Percentiles rank a stretch among this genome's conserved stretches.
Conservation (phyloP, 768 basidiomycete genomes). For the Lentinus tigrinus region DNA sequence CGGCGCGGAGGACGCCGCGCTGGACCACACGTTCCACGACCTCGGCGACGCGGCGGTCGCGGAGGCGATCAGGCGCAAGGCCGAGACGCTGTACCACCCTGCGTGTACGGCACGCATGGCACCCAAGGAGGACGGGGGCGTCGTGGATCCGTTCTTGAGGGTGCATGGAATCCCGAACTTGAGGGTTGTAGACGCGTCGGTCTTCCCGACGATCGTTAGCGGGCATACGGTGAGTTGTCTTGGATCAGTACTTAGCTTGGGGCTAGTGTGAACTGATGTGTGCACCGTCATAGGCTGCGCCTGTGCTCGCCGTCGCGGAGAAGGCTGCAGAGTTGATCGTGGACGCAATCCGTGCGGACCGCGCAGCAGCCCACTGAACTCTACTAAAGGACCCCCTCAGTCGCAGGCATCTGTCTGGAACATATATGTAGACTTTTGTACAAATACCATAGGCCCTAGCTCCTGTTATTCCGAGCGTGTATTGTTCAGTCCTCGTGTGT, state of each 20-base stretch:
- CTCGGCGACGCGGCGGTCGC: constrained; percentile 36
- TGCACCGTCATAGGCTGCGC: constrained; percentile 22
- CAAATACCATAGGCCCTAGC: no score
- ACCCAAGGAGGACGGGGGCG: constrained; percentile 36
- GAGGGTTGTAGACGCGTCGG: constrained; percentile 46
- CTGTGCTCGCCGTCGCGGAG: constrained; percentile 28
- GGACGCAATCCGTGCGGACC: not conserved
- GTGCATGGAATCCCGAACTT: constrained; percentile 45
- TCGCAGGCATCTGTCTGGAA: no score
- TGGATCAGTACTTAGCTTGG: not conserved
- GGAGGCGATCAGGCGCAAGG: constrained; percentile 31
- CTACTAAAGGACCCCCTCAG: no score
- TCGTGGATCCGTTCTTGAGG: constrained; percentile 41
- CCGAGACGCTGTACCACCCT: constrained; percentile 46
- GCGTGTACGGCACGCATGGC: constrained; percentile 42
- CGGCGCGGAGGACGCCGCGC: constrained; percentile 24
- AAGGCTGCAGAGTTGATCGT: constrained; percentile 29
- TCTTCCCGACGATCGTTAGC: constrained; percentile 42
- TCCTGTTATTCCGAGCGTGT: no score
- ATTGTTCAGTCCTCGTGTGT: no score
- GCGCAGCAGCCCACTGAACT: no score
- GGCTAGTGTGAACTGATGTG: not conserved
- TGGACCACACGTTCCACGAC: constrained; percentile 38
- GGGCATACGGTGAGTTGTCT: constrained; percentile 43
- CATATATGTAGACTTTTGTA: no score